These are phyloP conservation scores for Sugiyamaella smithiae DNA, from an alignment of 805 yeast genomes.

Conservation along the genomic window DNA sequence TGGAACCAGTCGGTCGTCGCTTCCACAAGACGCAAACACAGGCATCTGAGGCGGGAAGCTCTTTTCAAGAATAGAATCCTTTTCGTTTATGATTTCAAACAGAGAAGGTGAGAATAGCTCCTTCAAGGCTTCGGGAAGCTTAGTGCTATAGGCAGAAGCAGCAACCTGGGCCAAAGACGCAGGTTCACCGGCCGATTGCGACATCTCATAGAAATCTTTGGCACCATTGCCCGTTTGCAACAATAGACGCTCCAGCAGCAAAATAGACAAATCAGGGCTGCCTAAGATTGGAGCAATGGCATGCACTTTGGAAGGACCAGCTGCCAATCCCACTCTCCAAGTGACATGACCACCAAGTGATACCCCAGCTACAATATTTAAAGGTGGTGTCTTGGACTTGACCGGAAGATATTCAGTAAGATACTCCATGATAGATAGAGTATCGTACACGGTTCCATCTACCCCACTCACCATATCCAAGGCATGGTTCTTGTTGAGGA, in stretches of 20 bases:
- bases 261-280: slow-evolving; percentile 44
- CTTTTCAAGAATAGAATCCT: slow-evolving; percentile 17
- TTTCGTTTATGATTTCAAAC: slow-evolving; percentile 12
- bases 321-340: slow-evolving; percentile 41
- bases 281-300: slow-evolving; percentile 52
- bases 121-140: no score
- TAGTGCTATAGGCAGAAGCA: no score
- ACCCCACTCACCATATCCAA: slow-evolving; percentile 48
- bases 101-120: slow-evolving; percentile 14
- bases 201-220: no score
- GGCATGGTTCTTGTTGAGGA: slow-evolving; percentile 39
- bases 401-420: slow-evolving; percentile 39
- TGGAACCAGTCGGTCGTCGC: slow-evolving; percentile 38
- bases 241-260: slow-evolving; percentile 42
- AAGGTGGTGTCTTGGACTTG: slow-evolving; percentile 28
- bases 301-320: slow-evolving; percentile 24
- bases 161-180: no score
- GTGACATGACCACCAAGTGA: slow-evolving; percentile 60
- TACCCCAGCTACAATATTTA: slow-evolving; percentile 45
- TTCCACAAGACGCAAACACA: slow-evolving; percentile 36
- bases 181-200: no score
- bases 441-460: slow-evolving; percentile 48
- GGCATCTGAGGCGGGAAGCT: slow-evolving; percentile 19
- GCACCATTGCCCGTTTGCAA: no score
- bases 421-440: slow-evolving; percentile 43